phyloP scores from a whole-genome alignment of 1,284 basidiomycete genomes.

The Ganoderma leucocontextum region DNA sequence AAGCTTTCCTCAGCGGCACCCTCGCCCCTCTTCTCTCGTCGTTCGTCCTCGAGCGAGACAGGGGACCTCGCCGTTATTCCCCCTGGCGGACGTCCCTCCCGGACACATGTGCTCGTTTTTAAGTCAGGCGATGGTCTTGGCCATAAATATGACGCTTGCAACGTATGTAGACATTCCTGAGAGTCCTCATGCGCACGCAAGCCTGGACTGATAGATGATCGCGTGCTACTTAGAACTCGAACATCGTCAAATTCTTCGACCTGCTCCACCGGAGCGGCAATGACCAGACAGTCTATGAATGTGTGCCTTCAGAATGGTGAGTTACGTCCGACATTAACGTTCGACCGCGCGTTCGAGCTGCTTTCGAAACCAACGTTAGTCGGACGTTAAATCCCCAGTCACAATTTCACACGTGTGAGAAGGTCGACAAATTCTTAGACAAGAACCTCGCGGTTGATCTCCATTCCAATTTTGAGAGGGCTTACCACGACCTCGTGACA shows the following conservation, averaged over 20 bases:
- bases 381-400: no score
- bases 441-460: no score
- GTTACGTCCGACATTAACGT: no score
- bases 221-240: conserved; percentile 57
- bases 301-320: no score
- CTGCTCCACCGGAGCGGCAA: conserved; percentile 60
- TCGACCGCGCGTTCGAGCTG: no score
- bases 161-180: conserved; percentile 48
- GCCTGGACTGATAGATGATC: no score
- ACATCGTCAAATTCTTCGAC: conserved; percentile 64
- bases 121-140: conserved; percentile 65
- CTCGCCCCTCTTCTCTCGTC: not conserved
- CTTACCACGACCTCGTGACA: conserved; percentile 71
- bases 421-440: no score
- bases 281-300: conserved; percentile 34
- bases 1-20: no score
- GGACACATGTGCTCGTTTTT: conserved; percentile 51
- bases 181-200: conserved; percentile 26
- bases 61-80: conserved; percentile 41
- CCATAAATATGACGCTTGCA: conserved; percentile 52
- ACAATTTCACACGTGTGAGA: no score
- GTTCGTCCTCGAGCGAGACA: conserved; percentile 23
- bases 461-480: conserved; percentile 30
- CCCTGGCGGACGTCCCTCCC: conserved; percentile 34
- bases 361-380: no score